These are phyloP conservation scores for Candida manassasensis DNA, from an alignment of 805 yeast genomes.

Conservation along the genomic window DNA sequence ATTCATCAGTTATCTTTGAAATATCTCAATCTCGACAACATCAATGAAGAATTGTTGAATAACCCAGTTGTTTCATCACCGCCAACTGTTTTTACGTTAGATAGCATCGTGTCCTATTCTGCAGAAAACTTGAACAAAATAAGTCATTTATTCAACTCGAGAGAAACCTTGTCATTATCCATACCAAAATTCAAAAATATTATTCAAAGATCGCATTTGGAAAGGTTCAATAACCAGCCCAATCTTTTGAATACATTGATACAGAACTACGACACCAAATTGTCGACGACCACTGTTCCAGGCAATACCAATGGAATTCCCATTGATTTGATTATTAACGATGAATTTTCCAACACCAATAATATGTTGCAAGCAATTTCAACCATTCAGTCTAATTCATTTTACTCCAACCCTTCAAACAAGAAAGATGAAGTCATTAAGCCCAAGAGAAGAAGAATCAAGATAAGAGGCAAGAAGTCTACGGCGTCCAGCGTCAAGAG, in stretches of 20 bases:
- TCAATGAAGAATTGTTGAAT: slow-evolving; percentile 4
- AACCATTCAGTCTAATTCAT: slow-evolving; percentile 42
- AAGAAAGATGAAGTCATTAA: slow-evolving; percentile 16
- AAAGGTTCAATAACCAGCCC: slow-evolving; percentile 36
- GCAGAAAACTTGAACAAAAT: slow-evolving; percentile 43
- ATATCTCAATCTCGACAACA: slow-evolving; percentile 23
- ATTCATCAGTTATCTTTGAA: slow-evolving; percentile 70
- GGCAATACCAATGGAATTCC: slow-evolving; percentile 39
- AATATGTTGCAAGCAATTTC: slow-evolving; percentile 38
- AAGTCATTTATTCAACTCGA: slow-evolving; percentile 52
- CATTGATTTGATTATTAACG: slow-evolving; percentile 27
- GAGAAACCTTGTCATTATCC: slow-evolving; percentile 75
- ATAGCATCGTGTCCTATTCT: slow-evolving; percentile 25
- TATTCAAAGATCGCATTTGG: slow-evolving; percentile 53
- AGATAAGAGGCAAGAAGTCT: slow-evolving; percentile 17
- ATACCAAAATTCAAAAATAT: slow-evolving; percentile 56
- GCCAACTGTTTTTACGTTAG: neutral
- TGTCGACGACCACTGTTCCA: slow-evolving; percentile 44
- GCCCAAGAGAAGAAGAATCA: slow-evolving; percentile 42
- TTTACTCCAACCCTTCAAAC: slow-evolving; percentile 21
- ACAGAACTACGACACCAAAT: slow-evolving; percentile 32
- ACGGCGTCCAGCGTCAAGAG: neutral
- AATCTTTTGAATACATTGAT: slow-evolving; percentile 33
- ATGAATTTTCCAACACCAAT: slow-evolving; percentile 28
- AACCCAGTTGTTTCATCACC: neutral